Percentiles rank a stretch among this genome's conserved stretches.
Evolutionary conservation across 768 basidiomycete genomes (phyloP).

Genomic region (Panaeolus cyanescens): DNA sequence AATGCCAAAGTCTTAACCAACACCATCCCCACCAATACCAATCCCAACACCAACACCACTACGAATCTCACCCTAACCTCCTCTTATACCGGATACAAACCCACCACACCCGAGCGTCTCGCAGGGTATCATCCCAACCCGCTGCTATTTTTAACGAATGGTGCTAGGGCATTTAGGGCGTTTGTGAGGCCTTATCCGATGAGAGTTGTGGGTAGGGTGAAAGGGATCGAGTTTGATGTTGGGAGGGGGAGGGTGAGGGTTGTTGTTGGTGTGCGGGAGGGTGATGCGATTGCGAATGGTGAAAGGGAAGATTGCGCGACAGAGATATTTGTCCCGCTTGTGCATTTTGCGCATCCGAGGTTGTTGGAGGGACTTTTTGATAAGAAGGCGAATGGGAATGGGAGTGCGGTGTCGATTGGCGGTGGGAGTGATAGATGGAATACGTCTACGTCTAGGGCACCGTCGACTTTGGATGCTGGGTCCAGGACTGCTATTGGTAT

Average conservation of each 20-base stretch:
- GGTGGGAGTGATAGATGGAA: background rate
- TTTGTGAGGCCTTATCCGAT: constrained; percentile 85
- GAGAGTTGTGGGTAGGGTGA: constrained; percentile 69
- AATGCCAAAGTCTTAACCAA: background rate
- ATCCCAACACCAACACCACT: background rate
- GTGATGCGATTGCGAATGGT: constrained; percentile 49
- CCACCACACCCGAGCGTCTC: constrained; percentile 1
- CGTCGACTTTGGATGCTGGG: too few species aligned
- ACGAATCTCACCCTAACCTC: background rate
- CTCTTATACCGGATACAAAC: background rate
- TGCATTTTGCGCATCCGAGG: constrained; percentile 73
- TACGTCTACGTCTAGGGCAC: background rate
- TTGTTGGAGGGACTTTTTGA: constrained; percentile 21
- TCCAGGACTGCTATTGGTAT: background rate
- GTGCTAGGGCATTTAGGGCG: constrained; percentile 81
- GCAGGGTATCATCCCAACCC: constrained; percentile 43
- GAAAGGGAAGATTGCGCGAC: constrained; percentile 56
- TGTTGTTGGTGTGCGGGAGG: constrained; percentile 59
- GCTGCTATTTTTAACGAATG: constrained; percentile 79
- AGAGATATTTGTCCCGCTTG: constrained; percentile 88
- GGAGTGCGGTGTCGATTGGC: constrained; percentile 4
- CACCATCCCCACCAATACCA: background rate
- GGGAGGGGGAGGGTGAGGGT: constrained; percentile 69
- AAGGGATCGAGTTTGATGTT: constrained; percentile 76
- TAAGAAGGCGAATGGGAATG: background rate